A percentile compares a stretch with the other conserved stretches of the same genome.
These are phyloP conservation scores for Phellinidium pouzarii DNA, from an alignment of 1,284 basidiomycete species.

Conservation along the genomic window DNA sequence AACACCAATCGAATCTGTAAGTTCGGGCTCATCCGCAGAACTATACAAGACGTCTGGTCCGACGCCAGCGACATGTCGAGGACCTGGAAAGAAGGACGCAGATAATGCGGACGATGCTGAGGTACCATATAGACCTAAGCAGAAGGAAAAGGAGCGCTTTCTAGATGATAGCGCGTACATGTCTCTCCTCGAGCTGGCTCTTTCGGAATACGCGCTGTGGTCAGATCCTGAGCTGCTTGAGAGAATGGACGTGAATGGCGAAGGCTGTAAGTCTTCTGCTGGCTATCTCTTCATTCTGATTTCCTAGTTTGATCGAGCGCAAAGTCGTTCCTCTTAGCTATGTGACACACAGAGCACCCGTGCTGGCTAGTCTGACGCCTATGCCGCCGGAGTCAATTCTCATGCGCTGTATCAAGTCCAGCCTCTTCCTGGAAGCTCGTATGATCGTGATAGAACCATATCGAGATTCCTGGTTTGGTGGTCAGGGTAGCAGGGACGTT, in stretches of 20 bases:
- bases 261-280: conserved; percentile 42
- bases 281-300: conserved; percentile 5
- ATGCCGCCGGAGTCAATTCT: conserved; percentile 40
- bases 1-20: not conserved
- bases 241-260: conserved; percentile 36
- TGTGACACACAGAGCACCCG: conserved; percentile 1
- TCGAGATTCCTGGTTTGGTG: conserved; percentile 33
- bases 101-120: not conserved
- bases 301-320: conserved; percentile 21
- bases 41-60: not conserved
- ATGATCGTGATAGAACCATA: conserved; percentile 44
- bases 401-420: conserved; percentile 42
- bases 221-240: conserved; percentile 44
- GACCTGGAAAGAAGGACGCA: not conserved
- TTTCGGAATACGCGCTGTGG: conserved; percentile 65
- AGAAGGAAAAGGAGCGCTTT: conserved; percentile 1
- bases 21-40: too few relatives aligned
- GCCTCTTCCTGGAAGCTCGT: conserved; percentile 47
- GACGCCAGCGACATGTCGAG: not conserved
- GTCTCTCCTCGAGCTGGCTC: conserved; percentile 43
- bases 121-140: not conserved
- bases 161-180: conserved; percentile 39
- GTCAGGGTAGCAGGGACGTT: conserved; percentile 25
- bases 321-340: conserved; percentile 54
- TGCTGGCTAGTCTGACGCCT: conserved; percentile 10